Conservation (phyloP, 176 grass and related monocot species). For the Bonia amplexicaulis region DNA sequence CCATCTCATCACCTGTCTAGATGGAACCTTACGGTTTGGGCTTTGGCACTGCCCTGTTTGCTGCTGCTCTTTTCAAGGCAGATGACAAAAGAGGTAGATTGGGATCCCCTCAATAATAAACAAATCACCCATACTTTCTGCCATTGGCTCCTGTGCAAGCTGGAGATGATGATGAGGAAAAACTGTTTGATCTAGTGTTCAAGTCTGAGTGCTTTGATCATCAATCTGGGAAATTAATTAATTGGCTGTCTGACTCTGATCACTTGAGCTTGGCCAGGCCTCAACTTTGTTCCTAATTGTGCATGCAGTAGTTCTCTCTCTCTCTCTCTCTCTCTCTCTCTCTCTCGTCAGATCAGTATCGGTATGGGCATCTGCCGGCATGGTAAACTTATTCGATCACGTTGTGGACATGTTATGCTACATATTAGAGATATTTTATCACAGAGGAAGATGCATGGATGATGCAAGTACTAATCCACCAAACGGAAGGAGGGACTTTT, state of each 20-base stretch:
- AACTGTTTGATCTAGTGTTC: slow-evolving; percentile 11
- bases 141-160: slow-evolving; percentile 1
- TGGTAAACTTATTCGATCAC: not conserved
- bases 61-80: slow-evolving; percentile 35
- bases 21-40: slow-evolving; percentile 20
- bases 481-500: not conserved
- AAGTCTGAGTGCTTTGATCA: not conserved
- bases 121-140: slow-evolving; percentile 12
- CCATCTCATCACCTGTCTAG: not conserved
- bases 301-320: not conserved
- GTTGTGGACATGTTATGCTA: not conserved
- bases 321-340: not conserved
- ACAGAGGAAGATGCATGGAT: slow-evolving; percentile 30
- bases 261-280: not conserved
- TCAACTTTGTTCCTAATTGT: not conserved
- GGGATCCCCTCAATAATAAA: slow-evolving; percentile 23
- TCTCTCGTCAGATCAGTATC: not conserved
- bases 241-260: not conserved
- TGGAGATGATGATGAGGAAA: slow-evolving; percentile 6
- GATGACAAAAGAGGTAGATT: slow-evolving; percentile 4
- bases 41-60: slow-evolving; percentile 8
- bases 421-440: no score
- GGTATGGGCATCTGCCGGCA: not conserved
- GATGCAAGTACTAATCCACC: slow-evolving; percentile 18
- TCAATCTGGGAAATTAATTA: not conserved